A percentile compares a stretch with the other conserved stretches of the same genome.
These are phyloP conservation scores for Ogataea corticis DNA, from an alignment of 805 yeast genomes.

Conservation along the genomic window DNA sequence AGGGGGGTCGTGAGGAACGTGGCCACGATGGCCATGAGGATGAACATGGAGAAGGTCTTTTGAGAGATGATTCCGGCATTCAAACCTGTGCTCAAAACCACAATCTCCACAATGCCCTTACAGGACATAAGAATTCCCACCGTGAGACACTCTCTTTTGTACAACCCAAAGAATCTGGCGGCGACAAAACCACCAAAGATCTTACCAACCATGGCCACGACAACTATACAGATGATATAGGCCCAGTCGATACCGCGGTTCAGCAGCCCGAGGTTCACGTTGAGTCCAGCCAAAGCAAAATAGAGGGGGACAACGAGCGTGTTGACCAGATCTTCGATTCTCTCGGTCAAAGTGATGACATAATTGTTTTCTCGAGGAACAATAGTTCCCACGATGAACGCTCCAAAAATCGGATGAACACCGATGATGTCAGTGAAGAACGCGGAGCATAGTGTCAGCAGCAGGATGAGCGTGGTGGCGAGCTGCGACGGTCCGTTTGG, in stretches of 20 bases:
- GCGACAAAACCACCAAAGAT: slow-evolving; percentile 65
- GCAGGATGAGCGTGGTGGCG: slow-evolving; percentile 55
- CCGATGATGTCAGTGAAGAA: slow-evolving; percentile 84
- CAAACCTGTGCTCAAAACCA: slow-evolving; percentile 72
- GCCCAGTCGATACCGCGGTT: slow-evolving; percentile 76
- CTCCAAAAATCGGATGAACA: slow-evolving; percentile 85
- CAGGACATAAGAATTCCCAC: slow-evolving; percentile 86
- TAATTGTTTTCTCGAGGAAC: slow-evolving; percentile 77
- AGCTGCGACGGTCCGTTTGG: slow-evolving; percentile 64
- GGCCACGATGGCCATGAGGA: slow-evolving; percentile 77
- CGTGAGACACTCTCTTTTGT: slow-evolving; percentile 72
- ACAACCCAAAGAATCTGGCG: slow-evolving; percentile 59
- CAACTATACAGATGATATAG: slow-evolving; percentile 65
- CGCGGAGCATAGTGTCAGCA: slow-evolving; percentile 63
- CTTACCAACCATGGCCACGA: slow-evolving; percentile 68
- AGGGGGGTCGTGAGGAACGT: slow-evolving; percentile 82
- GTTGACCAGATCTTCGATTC: slow-evolving; percentile 76
- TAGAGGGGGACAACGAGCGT: slow-evolving; percentile 72
- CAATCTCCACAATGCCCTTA: slow-evolving; percentile 85
- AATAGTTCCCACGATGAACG: slow-evolving; percentile 73
- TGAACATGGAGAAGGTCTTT: slow-evolving; percentile 74
- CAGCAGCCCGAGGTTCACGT: slow-evolving; percentile 63
- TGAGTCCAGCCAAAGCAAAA: slow-evolving; percentile 78
- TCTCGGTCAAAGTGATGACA: slow-evolving; percentile 66
- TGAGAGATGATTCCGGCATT: slow-evolving; percentile 66